These are phyloP conservation scores for Fraxinus angustifolia DNA, from an alignment of 305 asterid genomes.

Conservation along the genomic window DNA sequence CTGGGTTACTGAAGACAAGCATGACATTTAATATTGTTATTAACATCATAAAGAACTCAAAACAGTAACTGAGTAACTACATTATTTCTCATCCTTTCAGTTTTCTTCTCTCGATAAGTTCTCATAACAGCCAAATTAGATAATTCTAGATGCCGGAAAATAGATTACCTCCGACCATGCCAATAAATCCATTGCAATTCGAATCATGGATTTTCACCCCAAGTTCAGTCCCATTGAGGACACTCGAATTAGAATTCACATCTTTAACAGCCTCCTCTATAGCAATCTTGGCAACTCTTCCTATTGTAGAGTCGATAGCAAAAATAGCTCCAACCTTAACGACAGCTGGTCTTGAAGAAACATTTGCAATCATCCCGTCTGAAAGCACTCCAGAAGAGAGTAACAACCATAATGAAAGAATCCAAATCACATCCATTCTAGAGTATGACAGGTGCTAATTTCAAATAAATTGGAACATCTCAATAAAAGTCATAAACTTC, in stretches of 20 bases:
- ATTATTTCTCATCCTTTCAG: not conserved
- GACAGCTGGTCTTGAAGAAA: conserved; percentile 39
- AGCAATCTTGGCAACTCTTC: conserved; percentile 48
- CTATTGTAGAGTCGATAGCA: conserved; percentile 38
- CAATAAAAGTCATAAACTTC: conserved; percentile 8
- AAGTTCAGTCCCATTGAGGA: conserved; percentile 40
- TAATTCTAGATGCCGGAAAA: not conserved
- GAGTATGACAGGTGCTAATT: not conserved
- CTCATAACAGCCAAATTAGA: not conserved
- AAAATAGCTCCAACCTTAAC: conserved; percentile 50
- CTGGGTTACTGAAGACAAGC: not conserved
- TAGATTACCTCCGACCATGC: conserved; percentile 41
- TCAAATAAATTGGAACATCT: conserved; percentile 4
- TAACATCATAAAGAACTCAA: not conserved
- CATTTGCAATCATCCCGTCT: conserved; percentile 24
- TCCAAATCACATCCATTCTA: conserved; percentile 31
- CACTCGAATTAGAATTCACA: conserved; percentile 37
- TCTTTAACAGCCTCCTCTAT: conserved; percentile 54
- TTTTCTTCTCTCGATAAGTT: not conserved
- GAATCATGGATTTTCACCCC: conserved; percentile 31
- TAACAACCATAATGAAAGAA: conserved; percentile 22
- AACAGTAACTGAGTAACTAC: not conserved
- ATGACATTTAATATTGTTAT: not conserved
- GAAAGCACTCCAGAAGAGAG: conserved; percentile 27
- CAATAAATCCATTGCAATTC: conserved; percentile 49